Base-by-base conservation (phyloP, 495 filamentous ascomycete species). In the Penicillium psychrofluorescens region DNA sequence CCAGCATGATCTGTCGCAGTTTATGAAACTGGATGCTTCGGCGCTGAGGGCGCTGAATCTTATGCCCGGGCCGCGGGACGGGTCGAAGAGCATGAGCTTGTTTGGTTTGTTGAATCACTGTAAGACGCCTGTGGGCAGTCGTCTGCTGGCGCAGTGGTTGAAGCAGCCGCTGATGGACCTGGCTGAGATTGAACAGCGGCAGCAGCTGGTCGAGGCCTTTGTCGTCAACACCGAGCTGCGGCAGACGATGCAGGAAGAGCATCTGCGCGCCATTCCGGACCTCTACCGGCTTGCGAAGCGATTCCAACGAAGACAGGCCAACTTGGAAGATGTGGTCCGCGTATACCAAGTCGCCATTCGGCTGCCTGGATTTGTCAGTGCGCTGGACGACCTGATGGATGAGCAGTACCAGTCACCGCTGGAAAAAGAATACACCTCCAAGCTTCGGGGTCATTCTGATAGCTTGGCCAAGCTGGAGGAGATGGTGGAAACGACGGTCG, bases 401-500 rank as follows among this genome's bases (percentile, higher is more conserved):
- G 92, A 97, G 61, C 67, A 83, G 38, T 95, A 96, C 55, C 86
- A 85, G 47, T 85, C 90, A 45, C 86, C 91, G 0, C 66, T 99
- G 11, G 90, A 97, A 40, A 78, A 75, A 2, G 85, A 86, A 28
- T 99, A 99, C 52, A 95, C 90, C 6, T 74, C 81, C 27, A 95
- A 95, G 56, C 66, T 98, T 22, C 64, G 77, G 31, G 74, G 82
- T 44, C 80, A 86, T 48, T 86, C 84, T 7, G 83, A 91, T 52
- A 87, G 82, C 59, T 69, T 97, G 36, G 80, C 75, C 16, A 95
- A 88, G 62, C 70, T 99, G 29, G 88, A 92, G 51, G 92, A 99
- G 57, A 95, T 99, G 88, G 94, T 99, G 10, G 92, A 99, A 65
- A 95, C 92, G 2, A 97, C 92, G 0, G 91, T 99, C 40, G 92